Evolutionary conservation across 768 basidiomycete species (phyloP).

Genomic region (Sporobolomyces roseus): DNA sequence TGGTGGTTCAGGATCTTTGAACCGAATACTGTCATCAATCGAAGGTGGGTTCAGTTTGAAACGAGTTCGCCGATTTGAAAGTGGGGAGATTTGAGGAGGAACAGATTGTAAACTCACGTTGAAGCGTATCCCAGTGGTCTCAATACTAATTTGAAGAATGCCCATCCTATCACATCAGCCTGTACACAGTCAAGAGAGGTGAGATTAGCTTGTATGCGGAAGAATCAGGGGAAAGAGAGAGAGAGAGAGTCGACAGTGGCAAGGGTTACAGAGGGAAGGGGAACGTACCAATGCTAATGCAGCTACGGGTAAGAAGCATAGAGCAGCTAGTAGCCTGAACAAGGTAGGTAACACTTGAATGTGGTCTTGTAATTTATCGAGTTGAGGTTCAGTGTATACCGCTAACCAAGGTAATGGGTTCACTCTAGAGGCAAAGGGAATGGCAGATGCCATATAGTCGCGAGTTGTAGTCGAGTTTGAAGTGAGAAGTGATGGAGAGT

Average conservation of each 20-base stretch:
- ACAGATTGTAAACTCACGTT: constrained; percentile 23
- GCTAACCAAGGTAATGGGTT: constrained; percentile 7
- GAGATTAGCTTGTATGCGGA: background rate
- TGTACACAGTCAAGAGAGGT: background rate
- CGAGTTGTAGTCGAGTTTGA: background rate
- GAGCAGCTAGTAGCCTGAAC: constrained; percentile 24
- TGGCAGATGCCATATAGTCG: background rate
- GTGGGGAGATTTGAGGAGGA: background rate
- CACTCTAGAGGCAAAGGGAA: background rate
- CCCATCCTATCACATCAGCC: constrained; percentile 30
- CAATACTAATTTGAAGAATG: constrained; percentile 23
- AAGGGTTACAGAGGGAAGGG: background rate
- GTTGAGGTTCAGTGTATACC: background rate
- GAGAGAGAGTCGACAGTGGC: background rate
- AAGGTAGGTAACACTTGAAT: constrained; percentile 26
- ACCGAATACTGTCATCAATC: constrained; percentile 19
- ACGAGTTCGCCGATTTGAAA: background rate
- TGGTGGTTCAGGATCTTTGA: constrained; percentile 39
- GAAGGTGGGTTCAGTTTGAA: background rate
- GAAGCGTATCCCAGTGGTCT: constrained; percentile 31
- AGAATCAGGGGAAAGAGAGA: too few relatives aligned
- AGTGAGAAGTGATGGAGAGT: background rate
- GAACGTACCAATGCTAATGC: constrained; percentile 20
- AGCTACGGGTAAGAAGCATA: constrained; percentile 25
- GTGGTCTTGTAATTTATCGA: constrained; percentile 11